phyloP scores from a whole-genome alignment of 192 early-diverging fungal genomes.

The Coemansia sp. region DNA sequence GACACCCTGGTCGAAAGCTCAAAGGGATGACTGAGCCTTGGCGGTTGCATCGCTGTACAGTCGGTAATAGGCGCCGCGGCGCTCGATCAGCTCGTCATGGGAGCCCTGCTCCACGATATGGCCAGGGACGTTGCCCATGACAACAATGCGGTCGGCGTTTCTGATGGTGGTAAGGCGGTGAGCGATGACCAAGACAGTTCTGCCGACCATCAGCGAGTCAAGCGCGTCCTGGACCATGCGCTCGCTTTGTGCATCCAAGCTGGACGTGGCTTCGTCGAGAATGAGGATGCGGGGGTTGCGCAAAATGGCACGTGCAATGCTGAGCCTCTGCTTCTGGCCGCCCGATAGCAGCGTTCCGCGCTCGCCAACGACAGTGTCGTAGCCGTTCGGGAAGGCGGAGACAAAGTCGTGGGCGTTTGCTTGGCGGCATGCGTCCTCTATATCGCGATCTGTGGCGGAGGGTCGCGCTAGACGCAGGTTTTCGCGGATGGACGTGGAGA shows the following conservation, averaged over 20 bases:
- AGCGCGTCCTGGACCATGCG: conserved; percentile 73
- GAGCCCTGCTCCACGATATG: conserved; percentile 56
- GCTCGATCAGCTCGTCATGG: conserved; percentile 45
- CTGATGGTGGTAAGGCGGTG: conserved; percentile 82
- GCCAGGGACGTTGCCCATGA: conserved; percentile 60
- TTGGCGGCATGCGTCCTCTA: conserved; percentile 67
- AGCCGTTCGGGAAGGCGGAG: conserved; percentile 54
- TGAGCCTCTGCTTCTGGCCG: conserved; percentile 66
- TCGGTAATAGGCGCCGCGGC: conserved; percentile 48
- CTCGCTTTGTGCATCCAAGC: conserved; percentile 74
- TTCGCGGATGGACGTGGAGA: conserved; percentile 75
- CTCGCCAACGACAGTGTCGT: conserved; percentile 57
- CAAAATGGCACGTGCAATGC: conserved; percentile 64
- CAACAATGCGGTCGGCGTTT: conserved; percentile 77
- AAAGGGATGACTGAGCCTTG: neutral
- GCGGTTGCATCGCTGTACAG: conserved; percentile 26
- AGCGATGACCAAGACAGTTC: conserved; percentile 86
- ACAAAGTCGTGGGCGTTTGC: conserved; percentile 80
- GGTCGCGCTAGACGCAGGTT: conserved; percentile 72
- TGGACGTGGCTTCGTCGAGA: conserved; percentile 79
- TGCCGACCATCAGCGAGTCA: conserved; percentile 68
- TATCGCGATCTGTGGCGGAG: conserved; percentile 64
- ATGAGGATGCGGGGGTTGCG: conserved; percentile 71
- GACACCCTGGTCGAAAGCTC: too few relatives aligned
- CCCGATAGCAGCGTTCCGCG: conserved; percentile 62